Base-by-base conservation (phyloP, 306 rosid genomes). In the Ochetophila trinervis region DNA sequence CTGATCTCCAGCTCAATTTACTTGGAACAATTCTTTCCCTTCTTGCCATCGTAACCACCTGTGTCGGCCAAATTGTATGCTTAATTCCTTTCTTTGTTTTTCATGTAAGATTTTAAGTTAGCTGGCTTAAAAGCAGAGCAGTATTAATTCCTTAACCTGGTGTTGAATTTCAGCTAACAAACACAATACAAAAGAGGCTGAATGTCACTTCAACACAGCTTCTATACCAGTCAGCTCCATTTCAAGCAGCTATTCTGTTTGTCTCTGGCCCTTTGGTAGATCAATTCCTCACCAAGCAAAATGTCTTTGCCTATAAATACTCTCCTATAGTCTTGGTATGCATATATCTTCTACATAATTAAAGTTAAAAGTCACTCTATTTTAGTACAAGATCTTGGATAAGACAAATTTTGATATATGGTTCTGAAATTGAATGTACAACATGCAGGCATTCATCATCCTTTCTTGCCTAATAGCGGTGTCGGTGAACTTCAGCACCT, bases 141-240 rank as follows among this genome's bases (percentile, higher is more conserved):
- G 11, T 36, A 10, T 36, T 36, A n/a, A n/a, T n/a, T n/a, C 54
- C 96, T 86, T 89, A 86, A 87, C 87, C 53, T 2, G 36, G n/a
- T 47, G 67, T 65, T 53, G 45, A 49, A 66, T 75, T 59, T 73
- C 82, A 93, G 99, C 94, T 93, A 21, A 93, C 99, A 47, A 93
- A 90, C 86, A 90, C 99, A 72, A 93, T 93, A 62, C 99, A 93
- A 69, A 93, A 93, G 89, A 89, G 86, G 86, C 89, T 87, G 15
- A 90, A 83, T 59, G 99, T 93, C 13, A 82, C 99, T 62, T 93
- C 99, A 13, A 93, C 99, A 9, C 99, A 93, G 70, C 86, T 93
- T 34, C 84, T 93, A 27, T 93, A 93, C 80, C 97, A 93, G 16
- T 93, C 99, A 42, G 87, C 97, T 2, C 99, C 99, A 62, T 93